A percentile compares a stretch with the other conserved stretches of the same genome.
Conservation (phyloP, 805 yeast species). For the Lipomyces oligophaga region DNA sequence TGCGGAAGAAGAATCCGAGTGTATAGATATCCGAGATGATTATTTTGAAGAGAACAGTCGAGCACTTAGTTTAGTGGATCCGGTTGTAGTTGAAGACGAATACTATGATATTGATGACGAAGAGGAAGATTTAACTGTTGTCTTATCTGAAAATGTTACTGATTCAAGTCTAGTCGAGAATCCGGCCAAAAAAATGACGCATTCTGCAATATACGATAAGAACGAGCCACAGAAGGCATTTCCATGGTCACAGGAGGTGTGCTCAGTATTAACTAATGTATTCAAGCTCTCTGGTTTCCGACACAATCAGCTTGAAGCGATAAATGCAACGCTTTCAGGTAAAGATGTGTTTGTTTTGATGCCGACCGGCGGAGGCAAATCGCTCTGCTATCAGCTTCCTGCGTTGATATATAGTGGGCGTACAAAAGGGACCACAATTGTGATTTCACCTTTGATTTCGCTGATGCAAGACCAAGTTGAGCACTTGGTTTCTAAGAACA, state of each 20-base stretch:
- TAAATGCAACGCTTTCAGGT: constrained; percentile 71
- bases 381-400: constrained; percentile 91
- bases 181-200: constrained; percentile 18
- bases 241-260: constrained; percentile 70
- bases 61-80: background rate
- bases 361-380: constrained; percentile 99
- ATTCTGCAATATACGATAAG: constrained; percentile 7
- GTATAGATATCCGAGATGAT: background rate
- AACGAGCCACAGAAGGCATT: constrained; percentile 25
- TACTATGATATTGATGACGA: background rate
- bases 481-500: constrained; percentile 61
- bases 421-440: constrained; percentile 82
- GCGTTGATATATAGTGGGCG: constrained; percentile 74
- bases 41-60: background rate
- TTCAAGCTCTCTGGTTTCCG: constrained; percentile 70
- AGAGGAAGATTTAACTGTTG: background rate
- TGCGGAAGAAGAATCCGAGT: background rate
- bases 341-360: constrained; percentile 88
- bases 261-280: constrained; percentile 49
- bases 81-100: background rate
- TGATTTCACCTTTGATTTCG: constrained; percentile 89
- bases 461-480: constrained; percentile 96
- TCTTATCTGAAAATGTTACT: background rate
- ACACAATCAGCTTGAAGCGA: constrained; percentile 80
- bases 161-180: constrained; percentile 1